Evolutionary conservation across 176 grass and related monocot genomes (phyloP).

Genomic region (Triticum aestivum): IWGSC_CS_RefSeq_v2.1 NC_057796.1:10673517-10674016

Average conservation of each 20-base stretch:
- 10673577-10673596: not conserved
- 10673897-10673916: not conserved
- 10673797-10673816: not conserved
- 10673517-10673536: no score
- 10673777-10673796: not conserved
- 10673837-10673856: not conserved
- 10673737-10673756: not conserved
- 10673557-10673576: no score
- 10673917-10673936: not conserved
- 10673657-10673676: not conserved
- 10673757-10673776: not conserved
- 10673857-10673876: not conserved
- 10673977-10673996: constrained; percentile 2
- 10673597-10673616: not conserved
- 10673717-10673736: not conserved
- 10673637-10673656: not conserved
- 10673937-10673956: not conserved
- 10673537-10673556: no score
- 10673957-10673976: not conserved
- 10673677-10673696: not conserved
- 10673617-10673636: not conserved
- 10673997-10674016: not conserved
- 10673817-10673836: not conserved
- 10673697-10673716: not conserved
- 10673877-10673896: not conserved